phyloP scores from a whole-genome alignment of 257 asterid genomes.

The Primulina tabacum region DNA sequence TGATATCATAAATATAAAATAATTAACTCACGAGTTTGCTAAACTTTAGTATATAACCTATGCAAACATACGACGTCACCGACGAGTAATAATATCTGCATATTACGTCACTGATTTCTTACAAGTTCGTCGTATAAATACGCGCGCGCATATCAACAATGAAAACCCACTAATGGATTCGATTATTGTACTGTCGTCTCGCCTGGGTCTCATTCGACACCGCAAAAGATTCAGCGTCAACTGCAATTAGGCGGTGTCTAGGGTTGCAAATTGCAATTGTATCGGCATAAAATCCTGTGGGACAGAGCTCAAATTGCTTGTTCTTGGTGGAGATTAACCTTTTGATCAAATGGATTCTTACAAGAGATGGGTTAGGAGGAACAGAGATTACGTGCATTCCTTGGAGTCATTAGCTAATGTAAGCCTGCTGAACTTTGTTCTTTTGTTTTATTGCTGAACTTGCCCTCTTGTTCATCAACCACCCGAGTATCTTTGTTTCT shows the following conservation, averaged over 20 bases:
- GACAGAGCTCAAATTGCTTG: background rate
- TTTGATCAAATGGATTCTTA: constrained; percentile 72
- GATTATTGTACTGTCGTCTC: background rate
- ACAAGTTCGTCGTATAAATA: background rate
- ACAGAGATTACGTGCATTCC: constrained; percentile 75
- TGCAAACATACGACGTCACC: too few relatives aligned
- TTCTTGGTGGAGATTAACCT: constrained; percentile 22
- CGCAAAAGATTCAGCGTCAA: background rate
- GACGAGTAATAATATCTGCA: too few relatives aligned
- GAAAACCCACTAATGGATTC: background rate
- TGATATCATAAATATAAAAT: too few relatives aligned
- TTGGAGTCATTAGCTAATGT: constrained; percentile 68
- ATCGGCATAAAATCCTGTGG: background rate
- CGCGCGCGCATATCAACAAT: background rate
- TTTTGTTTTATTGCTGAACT: background rate
- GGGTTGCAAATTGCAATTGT: background rate
- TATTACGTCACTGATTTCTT: background rate
- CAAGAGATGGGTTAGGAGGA: constrained; percentile 86
- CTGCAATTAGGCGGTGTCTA: background rate
- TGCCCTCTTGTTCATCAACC: too few relatives aligned
- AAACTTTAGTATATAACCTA: too few relatives aligned
- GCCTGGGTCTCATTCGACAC: background rate
- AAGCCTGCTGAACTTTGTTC: constrained; percentile 19
- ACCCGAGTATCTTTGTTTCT: background rate
- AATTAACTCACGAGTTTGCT: too few relatives aligned